Conservation (phyloP, 345 rosid genomes). For the Eucalyptus pauciflora region DNA sequence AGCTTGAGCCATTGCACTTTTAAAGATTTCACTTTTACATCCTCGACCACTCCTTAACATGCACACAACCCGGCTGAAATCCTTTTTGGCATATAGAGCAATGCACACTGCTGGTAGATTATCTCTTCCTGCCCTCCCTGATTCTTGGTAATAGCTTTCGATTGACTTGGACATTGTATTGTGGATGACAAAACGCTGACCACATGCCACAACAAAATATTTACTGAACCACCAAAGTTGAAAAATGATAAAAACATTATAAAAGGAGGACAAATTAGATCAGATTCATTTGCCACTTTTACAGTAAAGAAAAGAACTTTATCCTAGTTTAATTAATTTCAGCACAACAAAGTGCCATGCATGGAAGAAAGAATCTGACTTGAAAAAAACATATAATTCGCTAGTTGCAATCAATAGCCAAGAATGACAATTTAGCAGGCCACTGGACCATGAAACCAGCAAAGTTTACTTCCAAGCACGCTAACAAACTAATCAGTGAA, state of each 20-base stretch:
- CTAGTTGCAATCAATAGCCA: background rate
- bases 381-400: background rate
- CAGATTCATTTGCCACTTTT: background rate
- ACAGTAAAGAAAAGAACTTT: background rate
- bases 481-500: background rate
- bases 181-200: slow-evolving; percentile 86
- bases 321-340: background rate
- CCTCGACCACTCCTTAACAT: slow-evolving; percentile 84
- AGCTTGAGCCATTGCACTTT: slow-evolving; percentile 82
- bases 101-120: slow-evolving; percentile 61
- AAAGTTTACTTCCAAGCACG: background rate
- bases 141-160: slow-evolving; percentile 98
- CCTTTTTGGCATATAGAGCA: slow-evolving; percentile 85
- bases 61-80: slow-evolving; percentile 89
- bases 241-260: background rate
- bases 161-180: slow-evolving; percentile 90
- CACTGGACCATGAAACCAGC: background rate
- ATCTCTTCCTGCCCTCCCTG: slow-evolving; percentile 96
- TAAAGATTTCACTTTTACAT: slow-evolving; percentile 56
- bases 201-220: background rate
- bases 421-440: background rate
- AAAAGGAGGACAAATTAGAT: background rate
- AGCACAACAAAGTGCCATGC: background rate
- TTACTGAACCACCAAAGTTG: background rate
- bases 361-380: background rate